A percentile compares a stretch with the other conserved stretches of the same genome.
phyloP scores from a whole-genome alignment of 352 stramenopile species.

The Pythium aquatile region DNA sequence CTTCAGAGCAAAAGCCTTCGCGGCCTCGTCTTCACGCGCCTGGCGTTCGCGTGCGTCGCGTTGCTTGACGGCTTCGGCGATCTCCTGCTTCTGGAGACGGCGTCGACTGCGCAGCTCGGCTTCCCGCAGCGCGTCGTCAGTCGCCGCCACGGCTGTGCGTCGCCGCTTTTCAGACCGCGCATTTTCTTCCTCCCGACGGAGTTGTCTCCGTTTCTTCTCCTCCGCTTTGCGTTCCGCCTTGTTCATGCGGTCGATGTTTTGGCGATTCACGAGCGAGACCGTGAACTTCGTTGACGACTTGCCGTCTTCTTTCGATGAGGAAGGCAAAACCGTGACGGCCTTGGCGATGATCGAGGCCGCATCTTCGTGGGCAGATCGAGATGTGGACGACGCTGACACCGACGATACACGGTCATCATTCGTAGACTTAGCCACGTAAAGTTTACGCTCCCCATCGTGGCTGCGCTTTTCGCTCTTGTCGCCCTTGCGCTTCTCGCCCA shows the following conservation, averaged over 20 bases:
- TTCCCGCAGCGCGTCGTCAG: constrained; percentile 77
- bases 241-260: constrained; percentile 73
- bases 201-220: constrained; percentile 77
- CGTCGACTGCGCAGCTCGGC: constrained; percentile 71
- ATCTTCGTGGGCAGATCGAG: background rate
- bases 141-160: constrained; percentile 72
- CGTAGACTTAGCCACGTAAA: background rate
- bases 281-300: constrained; percentile 47
- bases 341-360: constrained; percentile 17
- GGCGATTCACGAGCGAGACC: constrained; percentile 63
- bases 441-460: constrained; percentile 33
- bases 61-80: constrained; percentile 53
- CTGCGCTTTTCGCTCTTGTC: constrained; percentile 31
- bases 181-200: constrained; percentile 74
- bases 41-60: constrained; percentile 65
- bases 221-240: constrained; percentile 86
- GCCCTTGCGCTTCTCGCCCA: constrained; percentile 56
- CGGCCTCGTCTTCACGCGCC: constrained; percentile 44
- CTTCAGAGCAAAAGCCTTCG: constrained; percentile 38
- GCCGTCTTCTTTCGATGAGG: constrained; percentile 17
- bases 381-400: background rate
- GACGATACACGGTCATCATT: background rate
- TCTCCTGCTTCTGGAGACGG: constrained; percentile 65
- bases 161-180: constrained; percentile 70
- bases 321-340: constrained; percentile 14